Evolutionary conservation across 1,139 yeast genomes (phyloP).

Genomic region (Debaryomyces robertsiae): DNA sequence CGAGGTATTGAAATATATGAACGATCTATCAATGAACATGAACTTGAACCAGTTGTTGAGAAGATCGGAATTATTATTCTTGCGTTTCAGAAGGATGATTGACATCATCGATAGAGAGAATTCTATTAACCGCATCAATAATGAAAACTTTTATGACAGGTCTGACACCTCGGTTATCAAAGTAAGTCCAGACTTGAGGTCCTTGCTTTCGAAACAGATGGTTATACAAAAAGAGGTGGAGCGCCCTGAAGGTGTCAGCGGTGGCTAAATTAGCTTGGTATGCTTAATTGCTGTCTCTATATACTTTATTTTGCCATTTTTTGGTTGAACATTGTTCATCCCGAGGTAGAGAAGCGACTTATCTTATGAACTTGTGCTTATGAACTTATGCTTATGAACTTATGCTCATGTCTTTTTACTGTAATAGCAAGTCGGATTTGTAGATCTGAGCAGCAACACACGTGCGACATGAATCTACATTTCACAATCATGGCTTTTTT

Average conservation of each 20-base stretch:
- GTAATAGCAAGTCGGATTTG: no score
- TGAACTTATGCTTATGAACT: no score
- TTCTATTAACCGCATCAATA: slow-evolving; percentile 22
- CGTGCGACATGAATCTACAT: no score
- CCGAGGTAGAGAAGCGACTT: no score
- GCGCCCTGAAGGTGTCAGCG: slow-evolving; percentile 52
- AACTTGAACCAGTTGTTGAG: slow-evolving; percentile 74
- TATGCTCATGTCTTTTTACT: no score
- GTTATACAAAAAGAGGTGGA: slow-evolving; percentile 67
- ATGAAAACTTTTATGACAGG: slow-evolving; percentile 22
- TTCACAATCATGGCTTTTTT: no score
- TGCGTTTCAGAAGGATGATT: slow-evolving; percentile 76
- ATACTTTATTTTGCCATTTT: no score
- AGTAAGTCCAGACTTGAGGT: slow-evolving; percentile 53
- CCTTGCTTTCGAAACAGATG: slow-evolving; percentile 57
- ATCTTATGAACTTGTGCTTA: no score
- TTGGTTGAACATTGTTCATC: no score
- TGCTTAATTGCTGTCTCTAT: no score
- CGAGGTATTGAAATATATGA: slow-evolving; percentile 89
- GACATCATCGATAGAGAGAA: slow-evolving; percentile 71
- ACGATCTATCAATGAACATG: slow-evolving; percentile 79
- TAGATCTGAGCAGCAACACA: no score
- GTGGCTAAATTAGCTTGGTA: slow-evolving; percentile 21
- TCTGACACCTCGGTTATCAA: slow-evolving; percentile 19
- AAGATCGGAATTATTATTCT: slow-evolving; percentile 78